These are phyloP conservation scores for Mixia osmundae DNA, from an alignment of 1,284 basidiomycete species.

Conservation along the genomic window DNA sequence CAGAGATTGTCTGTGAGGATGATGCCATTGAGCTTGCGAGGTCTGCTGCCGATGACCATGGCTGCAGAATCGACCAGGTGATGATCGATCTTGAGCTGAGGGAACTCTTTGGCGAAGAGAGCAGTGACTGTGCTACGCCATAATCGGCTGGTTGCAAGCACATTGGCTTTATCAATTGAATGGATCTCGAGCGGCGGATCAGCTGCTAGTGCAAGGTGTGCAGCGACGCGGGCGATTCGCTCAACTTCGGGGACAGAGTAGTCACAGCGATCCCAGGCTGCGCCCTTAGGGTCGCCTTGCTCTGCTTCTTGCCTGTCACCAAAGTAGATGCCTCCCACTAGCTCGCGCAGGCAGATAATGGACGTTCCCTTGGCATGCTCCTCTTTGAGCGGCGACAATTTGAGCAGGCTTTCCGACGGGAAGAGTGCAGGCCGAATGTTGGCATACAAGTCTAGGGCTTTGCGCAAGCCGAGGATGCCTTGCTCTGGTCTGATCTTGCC, in stretches of 20 bases:
- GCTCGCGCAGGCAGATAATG: slow-evolving; percentile 84
- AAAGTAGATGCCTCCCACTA: slow-evolving; percentile 51
- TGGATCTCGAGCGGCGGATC: slow-evolving; percentile 73
- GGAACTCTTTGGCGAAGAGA: slow-evolving; percentile 58
- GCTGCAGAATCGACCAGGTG: slow-evolving; percentile 78
- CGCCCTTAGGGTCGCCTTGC: slow-evolving; percentile 24
- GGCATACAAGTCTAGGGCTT: slow-evolving; percentile 80
- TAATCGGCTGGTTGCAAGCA: slow-evolving; percentile 76
- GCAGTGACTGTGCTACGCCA: slow-evolving; percentile 84
- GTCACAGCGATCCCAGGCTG: slow-evolving; percentile 24
- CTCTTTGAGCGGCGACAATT: slow-evolving; percentile 77
- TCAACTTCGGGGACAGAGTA: slow-evolving; percentile 82
- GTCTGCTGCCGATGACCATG: slow-evolving; percentile 84
- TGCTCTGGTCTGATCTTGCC: slow-evolving; percentile 85
- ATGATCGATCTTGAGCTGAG: slow-evolving; percentile 64
- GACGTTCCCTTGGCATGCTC: slow-evolving; percentile 45
- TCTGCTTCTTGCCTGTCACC: slow-evolving; percentile 68
- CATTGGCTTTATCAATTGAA: slow-evolving; percentile 97
- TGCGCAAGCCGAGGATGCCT: slow-evolving; percentile 75
- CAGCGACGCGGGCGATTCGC: slow-evolving; percentile 86
- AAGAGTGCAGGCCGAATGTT: slow-evolving; percentile 96
- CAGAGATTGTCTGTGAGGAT: slow-evolving; percentile 87
- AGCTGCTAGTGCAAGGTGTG: slow-evolving; percentile 60
- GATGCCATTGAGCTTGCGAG: slow-evolving; percentile 84
- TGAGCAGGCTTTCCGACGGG: slow-evolving; percentile 68